These are phyloP conservation scores for Nepenthes mirabilis DNA, from an alignment of 148 eudicot species.

Conservation along the genomic window DNA sequence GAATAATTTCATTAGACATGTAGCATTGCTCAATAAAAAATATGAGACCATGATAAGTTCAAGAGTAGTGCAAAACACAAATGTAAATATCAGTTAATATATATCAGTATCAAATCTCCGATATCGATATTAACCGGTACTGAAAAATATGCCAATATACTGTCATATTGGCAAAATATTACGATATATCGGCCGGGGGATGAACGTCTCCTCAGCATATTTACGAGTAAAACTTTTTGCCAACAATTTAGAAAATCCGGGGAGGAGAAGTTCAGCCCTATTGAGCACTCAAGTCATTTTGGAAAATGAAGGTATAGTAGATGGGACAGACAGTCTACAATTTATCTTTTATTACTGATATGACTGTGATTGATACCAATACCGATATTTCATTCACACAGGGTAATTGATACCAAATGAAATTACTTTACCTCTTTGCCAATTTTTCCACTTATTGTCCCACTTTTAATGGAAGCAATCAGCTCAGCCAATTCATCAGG, in stretches of 20 bases:
- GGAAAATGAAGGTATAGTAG: no score
- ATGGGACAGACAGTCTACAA: no score
- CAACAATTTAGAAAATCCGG: no score
- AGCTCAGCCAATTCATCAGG: slow-evolving; percentile 73
- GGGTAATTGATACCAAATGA: not conserved
- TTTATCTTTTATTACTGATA: not conserved
- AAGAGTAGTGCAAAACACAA: not conserved
- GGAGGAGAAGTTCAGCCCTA: no score
- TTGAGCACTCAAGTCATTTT: no score
- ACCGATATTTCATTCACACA: not conserved
- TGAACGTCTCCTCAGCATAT: no score
- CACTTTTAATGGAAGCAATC: slow-evolving; percentile 69
- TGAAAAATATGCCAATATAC: no score
- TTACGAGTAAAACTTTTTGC: no score
- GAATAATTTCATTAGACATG: not conserved
- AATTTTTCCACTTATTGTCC: slow-evolving; percentile 90
- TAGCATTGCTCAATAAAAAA: not conserved
- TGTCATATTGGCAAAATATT: no score
- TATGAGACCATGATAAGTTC: not conserved
- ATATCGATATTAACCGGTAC: not conserved
- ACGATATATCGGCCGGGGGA: no score
- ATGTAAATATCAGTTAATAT: not conserved
- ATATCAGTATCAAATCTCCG: not conserved
- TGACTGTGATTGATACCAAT: not conserved
- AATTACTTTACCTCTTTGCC: slow-evolving; percentile 69